phyloP scores from a whole-genome alignment of 2,329 filamentous ascomycete genomes.

The Aspergillus candidus region DNA sequence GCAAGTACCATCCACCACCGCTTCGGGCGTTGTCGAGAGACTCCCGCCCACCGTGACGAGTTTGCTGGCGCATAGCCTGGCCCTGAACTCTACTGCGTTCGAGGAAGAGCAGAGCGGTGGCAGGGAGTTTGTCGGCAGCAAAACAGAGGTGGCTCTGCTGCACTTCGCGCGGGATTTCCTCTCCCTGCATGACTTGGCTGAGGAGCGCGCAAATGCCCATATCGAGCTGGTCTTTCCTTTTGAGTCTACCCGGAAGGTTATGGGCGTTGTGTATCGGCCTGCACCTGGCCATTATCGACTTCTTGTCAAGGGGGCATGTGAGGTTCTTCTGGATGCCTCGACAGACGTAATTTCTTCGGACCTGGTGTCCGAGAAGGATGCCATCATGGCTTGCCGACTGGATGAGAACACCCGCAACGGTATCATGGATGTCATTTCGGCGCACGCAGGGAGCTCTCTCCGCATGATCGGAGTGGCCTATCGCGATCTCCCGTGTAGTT shows the following conservation, averaged over 20 bases:
- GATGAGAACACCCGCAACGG: too few species aligned
- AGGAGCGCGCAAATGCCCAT: too few species aligned
- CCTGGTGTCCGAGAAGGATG: too few species aligned
- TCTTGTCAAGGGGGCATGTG: too few species aligned
- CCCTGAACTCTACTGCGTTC: conserved; percentile 61
- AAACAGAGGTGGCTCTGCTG: background rate
- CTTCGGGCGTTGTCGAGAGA: background rate
- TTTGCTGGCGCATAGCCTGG: conserved; percentile 52
- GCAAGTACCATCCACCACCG: background rate
- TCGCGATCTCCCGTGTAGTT: too few species aligned
- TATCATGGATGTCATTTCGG: too few species aligned
- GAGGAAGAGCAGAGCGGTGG: conserved; percentile 50
- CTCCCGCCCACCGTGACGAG: background rate
- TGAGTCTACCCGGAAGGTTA: background rate
- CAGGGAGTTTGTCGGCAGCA: background rate
- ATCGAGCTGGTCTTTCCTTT: background rate
- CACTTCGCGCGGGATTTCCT: too few species aligned
- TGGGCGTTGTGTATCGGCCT: background rate
- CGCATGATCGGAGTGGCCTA: too few species aligned
- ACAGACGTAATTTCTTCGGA: background rate
- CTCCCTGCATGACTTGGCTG: too few species aligned
- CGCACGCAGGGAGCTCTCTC: too few species aligned
- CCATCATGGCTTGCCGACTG: too few species aligned
- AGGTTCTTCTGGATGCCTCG: background rate
- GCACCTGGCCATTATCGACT: too few species aligned